Evolutionary conservation across 768 basidiomycete genomes (phyloP).

Genomic region (Chalciporus sphaerocephalus): DNA sequence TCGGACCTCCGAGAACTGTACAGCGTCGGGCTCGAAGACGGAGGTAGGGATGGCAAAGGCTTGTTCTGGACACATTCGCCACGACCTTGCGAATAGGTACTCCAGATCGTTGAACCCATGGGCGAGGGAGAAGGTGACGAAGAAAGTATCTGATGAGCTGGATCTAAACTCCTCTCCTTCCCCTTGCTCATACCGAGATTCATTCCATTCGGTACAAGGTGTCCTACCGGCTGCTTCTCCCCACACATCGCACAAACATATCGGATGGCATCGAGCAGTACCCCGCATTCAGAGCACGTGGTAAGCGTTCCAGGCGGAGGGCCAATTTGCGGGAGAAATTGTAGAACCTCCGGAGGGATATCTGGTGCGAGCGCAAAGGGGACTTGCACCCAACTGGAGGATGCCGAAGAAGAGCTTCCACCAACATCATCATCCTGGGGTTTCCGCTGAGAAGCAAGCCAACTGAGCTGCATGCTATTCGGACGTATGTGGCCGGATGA

Average conservation of each 20-base stretch:
- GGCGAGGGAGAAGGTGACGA: constrained; percentile 17
- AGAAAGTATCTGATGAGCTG: constrained; percentile 28
- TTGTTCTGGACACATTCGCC: constrained; percentile 32
- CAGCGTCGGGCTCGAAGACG: constrained; percentile 22
- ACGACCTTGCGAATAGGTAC: constrained; percentile 10
- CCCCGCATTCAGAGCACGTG: constrained; percentile 79
- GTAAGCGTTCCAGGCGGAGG: constrained; percentile 64
- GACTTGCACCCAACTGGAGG: constrained; percentile 14
- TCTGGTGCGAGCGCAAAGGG: constrained; percentile 28
- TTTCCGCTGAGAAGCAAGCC: constrained; percentile 56
- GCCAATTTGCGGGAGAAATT: constrained; percentile 42
- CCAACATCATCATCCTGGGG: constrained; percentile 19
- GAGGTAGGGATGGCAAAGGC: constrained; percentile 46
- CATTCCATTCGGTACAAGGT: constrained; percentile 10
- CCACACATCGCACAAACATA: constrained; percentile 90
- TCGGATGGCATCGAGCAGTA: constrained; percentile 71
- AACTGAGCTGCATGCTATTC: constrained; percentile 61
- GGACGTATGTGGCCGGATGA: constrained; percentile 43
- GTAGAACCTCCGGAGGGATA: constrained; percentile 51
- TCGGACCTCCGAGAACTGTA: constrained; percentile 7
- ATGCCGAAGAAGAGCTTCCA: constrained; percentile 8
- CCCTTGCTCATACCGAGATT: constrained; percentile 37
- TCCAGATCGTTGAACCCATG: constrained; percentile 16
- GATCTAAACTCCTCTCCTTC: constrained; percentile 38
- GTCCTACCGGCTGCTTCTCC: constrained; percentile 53